Conservation (phyloP, 257 asterid genomes). For the Misopates orontium region DNA sequence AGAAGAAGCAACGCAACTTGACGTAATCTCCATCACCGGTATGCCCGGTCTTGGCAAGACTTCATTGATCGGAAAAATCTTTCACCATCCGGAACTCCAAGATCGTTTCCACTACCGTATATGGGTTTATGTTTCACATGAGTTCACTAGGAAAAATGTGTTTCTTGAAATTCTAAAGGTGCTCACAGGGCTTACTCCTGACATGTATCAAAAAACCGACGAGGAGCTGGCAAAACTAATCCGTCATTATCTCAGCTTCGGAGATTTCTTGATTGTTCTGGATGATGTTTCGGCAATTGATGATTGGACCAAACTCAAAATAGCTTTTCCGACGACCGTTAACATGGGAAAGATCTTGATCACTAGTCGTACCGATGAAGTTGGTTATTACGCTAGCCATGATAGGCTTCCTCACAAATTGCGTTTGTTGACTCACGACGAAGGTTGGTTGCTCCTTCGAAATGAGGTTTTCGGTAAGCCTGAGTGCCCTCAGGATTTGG, state of each 20-base stretch:
- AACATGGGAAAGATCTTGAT: conserved; percentile 38
- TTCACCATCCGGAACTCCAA: conserved; percentile 1
- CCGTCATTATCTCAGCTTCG: conserved; percentile 13
- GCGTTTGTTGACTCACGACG: conserved; percentile 29
- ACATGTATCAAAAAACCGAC: conserved; percentile 19
- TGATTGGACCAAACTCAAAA: conserved; percentile 34
- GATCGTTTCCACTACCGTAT: conserved; percentile 20
- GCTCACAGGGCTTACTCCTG: conserved; percentile 6
- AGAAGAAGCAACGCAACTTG: conserved; percentile 26
- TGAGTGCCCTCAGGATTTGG: conserved; percentile 28
- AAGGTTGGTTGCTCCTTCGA: conserved; percentile 51
- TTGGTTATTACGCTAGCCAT: conserved; percentile 34
- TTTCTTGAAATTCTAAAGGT: conserved; percentile 26
- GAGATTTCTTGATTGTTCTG: conserved; percentile 37
- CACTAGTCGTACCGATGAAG: conserved; percentile 37
- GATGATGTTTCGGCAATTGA: conserved; percentile 49
- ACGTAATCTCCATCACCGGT: conserved; percentile 34
- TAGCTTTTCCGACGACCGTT: conserved; percentile 33
- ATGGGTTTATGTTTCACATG: conserved; percentile 39
- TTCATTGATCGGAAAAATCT: conserved; percentile 24
- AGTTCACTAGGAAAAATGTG: conserved; percentile 25
- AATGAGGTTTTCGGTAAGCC: conserved; percentile 41
- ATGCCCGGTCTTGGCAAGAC: conserved; percentile 38
- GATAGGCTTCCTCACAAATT: conserved; percentile 29
- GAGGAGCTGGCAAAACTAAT: conserved; percentile 25